A percentile compares a stretch with the other conserved stretches of the same genome.
Conservation (phyloP, 2,329 filamentous ascomycete genomes). For the Fusarium sp. region DNA sequence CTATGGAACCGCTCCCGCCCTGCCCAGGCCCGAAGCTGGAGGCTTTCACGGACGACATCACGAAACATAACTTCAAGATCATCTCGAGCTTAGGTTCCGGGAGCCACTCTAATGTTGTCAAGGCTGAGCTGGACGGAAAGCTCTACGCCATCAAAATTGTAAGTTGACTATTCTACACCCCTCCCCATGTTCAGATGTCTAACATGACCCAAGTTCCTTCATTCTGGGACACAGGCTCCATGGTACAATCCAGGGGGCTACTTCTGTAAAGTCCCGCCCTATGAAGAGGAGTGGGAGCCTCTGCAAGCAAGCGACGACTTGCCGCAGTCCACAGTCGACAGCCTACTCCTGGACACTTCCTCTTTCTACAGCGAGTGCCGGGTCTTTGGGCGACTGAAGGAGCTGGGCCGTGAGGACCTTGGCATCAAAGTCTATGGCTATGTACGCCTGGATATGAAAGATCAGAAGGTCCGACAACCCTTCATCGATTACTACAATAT, state of each 20-base stretch:
- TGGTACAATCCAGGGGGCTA: accelerated
- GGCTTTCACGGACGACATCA: conserved; percentile 18
- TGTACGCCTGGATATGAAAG: neutral
- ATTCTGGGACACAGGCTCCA: accelerated
- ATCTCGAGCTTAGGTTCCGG: too few relatives aligned
- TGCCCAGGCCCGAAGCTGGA: conserved; percentile 21
- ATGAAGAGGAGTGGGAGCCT: neutral
- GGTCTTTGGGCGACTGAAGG: conserved; percentile 28
- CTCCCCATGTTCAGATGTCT: neutral
- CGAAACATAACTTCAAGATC: conserved; percentile 1
- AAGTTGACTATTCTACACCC: neutral
- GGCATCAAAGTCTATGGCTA: conserved; percentile 22
- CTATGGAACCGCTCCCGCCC: conserved; percentile 2
- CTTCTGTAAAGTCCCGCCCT: neutral
- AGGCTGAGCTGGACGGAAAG: conserved; percentile 7
- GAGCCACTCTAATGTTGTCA: neutral
- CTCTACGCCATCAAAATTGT: conserved; percentile 17
- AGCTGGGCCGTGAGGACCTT: conserved; percentile 10
- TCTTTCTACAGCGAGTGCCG: conserved; percentile 30
- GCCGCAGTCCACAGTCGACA: neutral
- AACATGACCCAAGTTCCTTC: neutral
- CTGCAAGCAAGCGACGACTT: neutral
- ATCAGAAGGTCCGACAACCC: neutral
- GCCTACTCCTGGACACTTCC: neutral
- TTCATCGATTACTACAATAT: neutral